Percentiles rank a stretch among this genome's conserved stretches.
phyloP scores from a whole-genome alignment of 108 stramenopile genomes.

The Cylindrotheca closterium region DNA sequence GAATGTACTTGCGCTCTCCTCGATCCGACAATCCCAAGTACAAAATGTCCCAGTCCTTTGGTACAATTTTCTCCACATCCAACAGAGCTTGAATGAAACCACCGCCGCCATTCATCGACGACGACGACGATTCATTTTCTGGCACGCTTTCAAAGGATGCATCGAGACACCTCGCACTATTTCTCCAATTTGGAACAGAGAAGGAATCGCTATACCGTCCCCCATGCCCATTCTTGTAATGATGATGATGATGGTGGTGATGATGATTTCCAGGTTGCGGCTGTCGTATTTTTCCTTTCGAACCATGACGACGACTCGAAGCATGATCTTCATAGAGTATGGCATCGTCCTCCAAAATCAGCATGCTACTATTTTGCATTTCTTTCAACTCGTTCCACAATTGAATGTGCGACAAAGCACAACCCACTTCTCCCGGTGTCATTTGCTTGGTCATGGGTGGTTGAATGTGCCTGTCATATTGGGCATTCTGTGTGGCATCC shows the following conservation, averaged over 20 bases:
- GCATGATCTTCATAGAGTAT: constrained; percentile 10
- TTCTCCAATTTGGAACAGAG: background rate
- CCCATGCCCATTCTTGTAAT: too few relatives aligned
- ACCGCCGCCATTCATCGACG: background rate
- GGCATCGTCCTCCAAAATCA: constrained; percentile 38
- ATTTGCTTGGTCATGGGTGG: constrained; percentile 17
- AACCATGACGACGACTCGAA: too few relatives aligned
- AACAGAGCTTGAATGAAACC: constrained; percentile 24
- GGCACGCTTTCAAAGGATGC: background rate
- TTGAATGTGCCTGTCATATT: constrained; percentile 21
- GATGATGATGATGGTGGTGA: too few relatives aligned
- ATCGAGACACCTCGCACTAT: background rate
- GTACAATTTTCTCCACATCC: constrained; percentile 17
- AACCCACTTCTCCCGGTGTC: constrained; percentile 44
- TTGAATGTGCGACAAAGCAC: constrained; percentile 38
- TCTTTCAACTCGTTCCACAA: constrained; percentile 30
- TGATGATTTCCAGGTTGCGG: too few relatives aligned
- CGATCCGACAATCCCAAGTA: constrained; percentile 53
- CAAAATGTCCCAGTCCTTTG: constrained; percentile 38
- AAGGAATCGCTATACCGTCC: background rate
- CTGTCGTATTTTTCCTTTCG: background rate
- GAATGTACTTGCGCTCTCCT: constrained; percentile 20
- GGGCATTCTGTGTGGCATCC: constrained; percentile 45
- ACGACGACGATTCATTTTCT: background rate
- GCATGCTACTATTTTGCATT: constrained; percentile 2